Conservation (phyloP, 345 rosid species). For the Sonneratia caseolaris region DNA sequence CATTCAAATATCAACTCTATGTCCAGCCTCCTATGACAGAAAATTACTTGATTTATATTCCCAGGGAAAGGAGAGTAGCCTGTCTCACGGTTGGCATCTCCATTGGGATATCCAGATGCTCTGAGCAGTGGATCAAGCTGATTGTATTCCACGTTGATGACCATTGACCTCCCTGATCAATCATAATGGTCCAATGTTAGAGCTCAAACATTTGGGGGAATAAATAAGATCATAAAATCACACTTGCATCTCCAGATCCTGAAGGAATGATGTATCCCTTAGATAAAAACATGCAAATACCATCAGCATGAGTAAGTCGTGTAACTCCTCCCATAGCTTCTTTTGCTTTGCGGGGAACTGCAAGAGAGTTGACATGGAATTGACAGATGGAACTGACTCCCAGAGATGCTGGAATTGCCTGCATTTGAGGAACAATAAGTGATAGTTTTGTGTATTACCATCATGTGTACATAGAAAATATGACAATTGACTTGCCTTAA, state of each 20-base stretch:
- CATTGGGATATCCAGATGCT: constrained; percentile 75
- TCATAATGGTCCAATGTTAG: background rate
- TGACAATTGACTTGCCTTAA: constrained; percentile 43
- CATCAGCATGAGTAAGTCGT: constrained; percentile 78
- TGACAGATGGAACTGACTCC: constrained; percentile 82
- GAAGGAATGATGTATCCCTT: background rate
- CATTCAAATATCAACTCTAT: background rate
- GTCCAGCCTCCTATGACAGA: constrained; percentile 1
- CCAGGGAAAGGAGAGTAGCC: constrained; percentile 98
- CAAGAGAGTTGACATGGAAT: constrained; percentile 93
- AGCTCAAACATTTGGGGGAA: background rate
- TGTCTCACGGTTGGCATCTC: constrained; percentile 84
- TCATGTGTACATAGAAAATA: background rate
- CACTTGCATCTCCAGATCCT: background rate
- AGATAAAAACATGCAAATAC: constrained; percentile 21
- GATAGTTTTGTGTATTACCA: background rate
- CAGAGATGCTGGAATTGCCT: constrained; percentile 93
- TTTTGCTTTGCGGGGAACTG: constrained; percentile 95
- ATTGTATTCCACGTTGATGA: constrained; percentile 94
- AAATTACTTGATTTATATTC: constrained; percentile 86
- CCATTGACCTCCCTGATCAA: constrained; percentile 80
- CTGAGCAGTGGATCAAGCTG: constrained; percentile 96
- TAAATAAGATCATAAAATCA: background rate
- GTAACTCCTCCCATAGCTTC: constrained; percentile 98
- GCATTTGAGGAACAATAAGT: constrained; percentile 3